These are phyloP conservation scores for Pseudopithomyces chartarum DNA, from an alignment of 2,329 filamentous ascomycete species.

Conservation along the genomic window DNA sequence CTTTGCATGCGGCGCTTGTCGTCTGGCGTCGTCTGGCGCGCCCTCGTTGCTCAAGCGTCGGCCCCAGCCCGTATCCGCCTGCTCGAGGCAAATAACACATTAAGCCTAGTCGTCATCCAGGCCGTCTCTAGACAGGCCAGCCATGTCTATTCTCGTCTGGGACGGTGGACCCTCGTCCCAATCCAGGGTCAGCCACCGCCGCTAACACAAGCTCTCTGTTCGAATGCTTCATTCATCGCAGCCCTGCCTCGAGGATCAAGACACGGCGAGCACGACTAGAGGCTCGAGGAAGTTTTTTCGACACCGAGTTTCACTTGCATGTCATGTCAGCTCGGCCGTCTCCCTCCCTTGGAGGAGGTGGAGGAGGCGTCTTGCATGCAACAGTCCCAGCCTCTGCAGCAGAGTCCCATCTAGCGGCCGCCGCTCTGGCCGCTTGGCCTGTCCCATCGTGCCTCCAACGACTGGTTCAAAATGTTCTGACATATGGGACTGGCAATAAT, in stretches of 20 bases:
- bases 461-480: background rate
- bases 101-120: constrained; percentile 1
- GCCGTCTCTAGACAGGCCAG: background rate
- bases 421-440: background rate
- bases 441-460: background rate
- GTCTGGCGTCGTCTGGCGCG: background rate
- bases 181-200: constrained; percentile 1
- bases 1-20: background rate
- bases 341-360: background rate
- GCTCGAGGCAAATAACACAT: constrained; percentile 2
- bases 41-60: background rate
- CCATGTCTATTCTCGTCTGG: background rate
- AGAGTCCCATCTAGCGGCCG: background rate
- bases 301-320: background rate
- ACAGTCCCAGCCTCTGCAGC: background rate
- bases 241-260: background rate
- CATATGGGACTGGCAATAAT: background rate
- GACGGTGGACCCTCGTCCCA: background rate
- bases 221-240: background rate
- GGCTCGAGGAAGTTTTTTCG: background rate
- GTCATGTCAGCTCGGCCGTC: background rate
- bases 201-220: background rate
- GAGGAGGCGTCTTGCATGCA: background rate
- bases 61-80: background rate
- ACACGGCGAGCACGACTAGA: background rate